Evolutionary conservation across 768 basidiomycete genomes (phyloP).

Genomic region (Boletus reticuloceps): DNA sequence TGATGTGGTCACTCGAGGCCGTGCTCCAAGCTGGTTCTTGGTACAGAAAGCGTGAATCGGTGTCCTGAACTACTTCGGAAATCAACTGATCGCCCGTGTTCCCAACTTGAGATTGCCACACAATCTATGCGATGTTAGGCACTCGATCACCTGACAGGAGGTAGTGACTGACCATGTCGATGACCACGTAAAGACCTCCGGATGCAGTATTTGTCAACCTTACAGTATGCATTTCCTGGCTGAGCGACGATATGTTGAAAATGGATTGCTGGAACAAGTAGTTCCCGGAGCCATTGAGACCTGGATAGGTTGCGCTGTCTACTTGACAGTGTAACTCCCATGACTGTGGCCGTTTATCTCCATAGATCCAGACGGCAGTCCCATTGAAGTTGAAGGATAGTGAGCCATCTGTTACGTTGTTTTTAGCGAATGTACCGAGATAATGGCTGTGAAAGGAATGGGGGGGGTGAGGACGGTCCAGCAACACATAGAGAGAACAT

Average conservation of each 20-base stretch:
- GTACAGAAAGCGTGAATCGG: constrained; percentile 40
- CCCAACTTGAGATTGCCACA: constrained; percentile 31
- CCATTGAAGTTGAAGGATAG: constrained; percentile 48
- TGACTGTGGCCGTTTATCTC: constrained; percentile 48
- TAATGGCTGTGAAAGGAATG: constrained; percentile 32
- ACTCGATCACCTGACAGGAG: not conserved
- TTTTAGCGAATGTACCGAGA: constrained; percentile 39
- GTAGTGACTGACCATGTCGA: constrained; percentile 40
- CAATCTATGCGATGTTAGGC: constrained; percentile 17
- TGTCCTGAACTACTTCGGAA: constrained; percentile 32
- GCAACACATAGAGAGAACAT: not conserved
- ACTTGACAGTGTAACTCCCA: constrained; percentile 43
- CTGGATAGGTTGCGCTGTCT: constrained; percentile 33
- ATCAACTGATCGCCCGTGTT: constrained; percentile 10
- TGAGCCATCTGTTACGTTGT: constrained; percentile 32
- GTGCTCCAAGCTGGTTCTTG: constrained; percentile 37
- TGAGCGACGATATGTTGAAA: constrained; percentile 36
- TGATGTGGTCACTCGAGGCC: constrained; percentile 22
- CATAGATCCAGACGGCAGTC: constrained; percentile 47
- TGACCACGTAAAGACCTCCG: constrained; percentile 37
- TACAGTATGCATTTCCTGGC: constrained; percentile 37
- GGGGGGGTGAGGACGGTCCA: not conserved
- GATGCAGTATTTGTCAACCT: constrained; percentile 32
- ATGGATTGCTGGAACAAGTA: constrained; percentile 39
- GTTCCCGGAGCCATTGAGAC: constrained; percentile 28